phyloP scores from a whole-genome alignment of 805 yeast species.

The Yarrowia divulgata region DNA sequence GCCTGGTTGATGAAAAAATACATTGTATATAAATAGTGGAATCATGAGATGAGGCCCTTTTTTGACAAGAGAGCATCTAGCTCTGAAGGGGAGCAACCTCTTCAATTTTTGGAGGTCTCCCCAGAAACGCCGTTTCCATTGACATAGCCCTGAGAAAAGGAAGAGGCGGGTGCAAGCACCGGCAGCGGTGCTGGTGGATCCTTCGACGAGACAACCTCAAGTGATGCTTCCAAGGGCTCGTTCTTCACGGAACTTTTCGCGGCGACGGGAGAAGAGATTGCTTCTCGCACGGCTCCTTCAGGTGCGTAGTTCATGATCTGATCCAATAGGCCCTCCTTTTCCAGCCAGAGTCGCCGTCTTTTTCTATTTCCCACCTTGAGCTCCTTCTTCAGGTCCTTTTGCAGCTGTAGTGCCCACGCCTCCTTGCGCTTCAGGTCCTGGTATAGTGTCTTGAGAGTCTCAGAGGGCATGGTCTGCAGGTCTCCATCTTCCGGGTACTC shows the following conservation, averaged over 20 bases:
- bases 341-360: constrained; percentile 47
- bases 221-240: neutral
- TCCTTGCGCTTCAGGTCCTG: constrained; percentile 46
- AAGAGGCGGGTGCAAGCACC: neutral
- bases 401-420: constrained; percentile 49
- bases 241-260: neutral
- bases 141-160: neutral
- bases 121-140: neutral
- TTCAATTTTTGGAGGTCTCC: neutral
- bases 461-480: constrained; percentile 14
- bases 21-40: constrained; percentile 12
- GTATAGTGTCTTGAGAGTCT: constrained; percentile 7
- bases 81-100: neutral
- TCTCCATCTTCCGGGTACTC: constrained; percentile 31
- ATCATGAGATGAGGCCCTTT: neutral
- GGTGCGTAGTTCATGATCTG: constrained; percentile 12
- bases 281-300: constrained; percentile 3
- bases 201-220: neutral
- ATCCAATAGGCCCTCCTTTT: constrained; percentile 51
- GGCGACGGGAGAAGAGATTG: neutral
- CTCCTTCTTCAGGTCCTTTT: constrained; percentile 45
- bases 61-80: neutral
- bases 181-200: neutral
- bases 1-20: neutral
- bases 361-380: constrained; percentile 43